Percentiles rank a stretch among this genome's conserved stretches.
phyloP scores from a whole-genome alignment of 2,329 filamentous ascomycete species.

The Lecanicillium sp. region DNA sequence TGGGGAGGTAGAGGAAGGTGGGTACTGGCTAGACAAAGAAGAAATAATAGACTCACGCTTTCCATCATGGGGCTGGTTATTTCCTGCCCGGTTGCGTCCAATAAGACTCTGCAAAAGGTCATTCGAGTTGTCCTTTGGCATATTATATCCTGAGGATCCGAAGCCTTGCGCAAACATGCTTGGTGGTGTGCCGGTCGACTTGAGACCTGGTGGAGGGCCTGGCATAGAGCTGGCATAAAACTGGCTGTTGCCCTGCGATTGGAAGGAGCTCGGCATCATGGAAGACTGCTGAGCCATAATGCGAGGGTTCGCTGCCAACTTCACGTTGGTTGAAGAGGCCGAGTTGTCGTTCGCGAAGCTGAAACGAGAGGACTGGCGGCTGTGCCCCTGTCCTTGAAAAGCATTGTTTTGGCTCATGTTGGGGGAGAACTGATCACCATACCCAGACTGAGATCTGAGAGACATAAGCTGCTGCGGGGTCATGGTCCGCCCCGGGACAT shows the following conservation, averaged over 20 bases:
- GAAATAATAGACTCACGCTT: constrained; percentile 99
- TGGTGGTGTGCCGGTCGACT: constrained; percentile 89
- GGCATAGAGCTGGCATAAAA: constrained; percentile 83
- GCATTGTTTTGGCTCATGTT: constrained; percentile 41
- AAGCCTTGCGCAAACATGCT: constrained; percentile 94
- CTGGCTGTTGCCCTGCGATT: constrained; percentile 54
- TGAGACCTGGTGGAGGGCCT: constrained; percentile 88
- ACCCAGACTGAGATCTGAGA: constrained; percentile 55
- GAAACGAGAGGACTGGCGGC: constrained; percentile 77
- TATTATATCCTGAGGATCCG: constrained; percentile 62
- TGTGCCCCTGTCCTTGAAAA: constrained; percentile 60
- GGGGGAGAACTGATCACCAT: constrained; percentile 52
- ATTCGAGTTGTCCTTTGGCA: constrained; percentile 61
- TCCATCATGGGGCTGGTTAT: constrained; percentile 71
- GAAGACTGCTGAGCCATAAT: constrained; percentile 77
- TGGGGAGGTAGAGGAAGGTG: constrained; percentile 71
- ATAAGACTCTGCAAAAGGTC: constrained; percentile 73
- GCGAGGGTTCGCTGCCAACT: constrained; percentile 70
- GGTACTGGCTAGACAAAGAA: constrained; percentile 83
- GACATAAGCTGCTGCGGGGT: constrained; percentile 73
- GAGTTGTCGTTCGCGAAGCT: constrained; percentile 75
- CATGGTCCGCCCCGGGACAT: constrained; percentile 58
- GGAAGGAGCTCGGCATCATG: constrained; percentile 69
- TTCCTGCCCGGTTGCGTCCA: constrained; percentile 59
- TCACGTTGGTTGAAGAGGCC: constrained; percentile 46